A percentile compares a stretch with the other conserved stretches of the same genome.
These are phyloP conservation scores for Candida ficus DNA, from an alignment of 805 yeast species.

Conservation along the genomic window DNA sequence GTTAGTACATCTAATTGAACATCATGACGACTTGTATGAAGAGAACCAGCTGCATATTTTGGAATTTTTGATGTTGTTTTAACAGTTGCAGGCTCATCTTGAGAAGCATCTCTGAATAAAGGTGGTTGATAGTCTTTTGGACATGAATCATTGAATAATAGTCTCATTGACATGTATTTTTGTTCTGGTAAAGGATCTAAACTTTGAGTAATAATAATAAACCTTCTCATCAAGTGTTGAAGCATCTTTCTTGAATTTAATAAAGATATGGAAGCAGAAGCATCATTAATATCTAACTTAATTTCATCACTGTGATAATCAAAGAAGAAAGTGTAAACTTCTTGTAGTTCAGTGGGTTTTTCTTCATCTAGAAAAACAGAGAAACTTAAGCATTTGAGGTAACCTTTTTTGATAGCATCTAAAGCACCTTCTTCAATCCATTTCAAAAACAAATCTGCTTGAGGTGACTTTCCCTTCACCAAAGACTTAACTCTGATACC, in stretches of 20 bases:
- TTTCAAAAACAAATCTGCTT: constrained; percentile 43
- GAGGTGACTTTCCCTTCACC: constrained; percentile 38
- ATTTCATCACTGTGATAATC: constrained; percentile 33
- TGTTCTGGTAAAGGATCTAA: constrained; percentile 46
- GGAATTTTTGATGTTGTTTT: constrained; percentile 16
- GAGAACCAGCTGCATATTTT: constrained; percentile 24
- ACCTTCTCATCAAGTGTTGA: constrained; percentile 44
- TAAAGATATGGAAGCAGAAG: constrained; percentile 14
- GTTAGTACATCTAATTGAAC: constrained; percentile 28
- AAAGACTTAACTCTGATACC: constrained; percentile 45
- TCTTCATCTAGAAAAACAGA: constrained; percentile 39
- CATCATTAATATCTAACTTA: constrained; percentile 21
- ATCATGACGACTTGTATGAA: constrained; percentile 29
- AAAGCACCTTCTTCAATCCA: constrained; percentile 51
- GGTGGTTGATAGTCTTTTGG: constrained; percentile 46
- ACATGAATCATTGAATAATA: constrained; percentile 43
- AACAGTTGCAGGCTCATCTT: constrained; percentile 31
- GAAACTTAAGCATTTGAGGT: constrained; percentile 40
- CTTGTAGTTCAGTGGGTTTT: constrained; percentile 39
- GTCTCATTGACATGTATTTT: constrained; percentile 42
- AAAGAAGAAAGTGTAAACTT: constrained; percentile 46
- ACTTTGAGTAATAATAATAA: constrained; percentile 49
- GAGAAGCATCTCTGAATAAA: constrained; percentile 39
- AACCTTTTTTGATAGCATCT: constrained; percentile 38
- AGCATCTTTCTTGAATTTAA: constrained; percentile 38